Base-by-base conservation (phyloP, 1,284 basidiomycete species). In the Cerioporus squamosus region DNA sequence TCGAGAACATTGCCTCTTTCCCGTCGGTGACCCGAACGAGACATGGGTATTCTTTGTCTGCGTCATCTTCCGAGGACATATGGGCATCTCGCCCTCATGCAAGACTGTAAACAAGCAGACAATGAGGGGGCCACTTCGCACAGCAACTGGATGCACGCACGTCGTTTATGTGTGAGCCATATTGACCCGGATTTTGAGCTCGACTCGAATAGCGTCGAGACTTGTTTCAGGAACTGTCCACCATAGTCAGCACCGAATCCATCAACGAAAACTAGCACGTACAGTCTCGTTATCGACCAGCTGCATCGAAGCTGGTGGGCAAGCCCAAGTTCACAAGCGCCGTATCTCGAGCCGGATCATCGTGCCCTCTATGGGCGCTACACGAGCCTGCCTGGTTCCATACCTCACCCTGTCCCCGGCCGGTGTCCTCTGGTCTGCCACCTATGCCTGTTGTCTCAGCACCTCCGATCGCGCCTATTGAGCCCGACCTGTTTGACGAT, bases 121-220 rank as follows among this genome's bases (percentile, higher is more conserved):
- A 3, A 44, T 54, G 12, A 52, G 36, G 26, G 15, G 23, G 43
- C 44, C 42, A 8, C 10, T 17, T 33, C n/a, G n/a, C n/a, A n/a
- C n/a, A n/a, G n/a, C n/a, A n/a, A n/a, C n/a, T 29, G n/a, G 18
- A 9, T 50, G 43, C 8, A 75, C 91, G 70, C 73, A 95, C 93
- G 78, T 81, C 94, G 85, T 82, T 96, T 96, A 79, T 96, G 93
- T 5, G 93, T 94, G 61, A 97, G 81, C 92, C 94, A 96, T 81
- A 96, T 82, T 43, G 93, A 87, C 54, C 91, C 90, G 60, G 83
- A 82, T 55, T 82, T 81, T 70, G 87, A 86, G 36, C 85, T 82
- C 8, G 83, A 79, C 66, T 88, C 84, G 70, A 93, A 91, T 61
- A 91, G 78, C 65, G 77, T 75, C 56, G 81, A 73, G 63, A 93